A percentile compares a stretch with the other conserved stretches of the same genome.
Conservation (phyloP, 495 filamentous ascomycete species). For the Terfezia boudieri region DNA sequence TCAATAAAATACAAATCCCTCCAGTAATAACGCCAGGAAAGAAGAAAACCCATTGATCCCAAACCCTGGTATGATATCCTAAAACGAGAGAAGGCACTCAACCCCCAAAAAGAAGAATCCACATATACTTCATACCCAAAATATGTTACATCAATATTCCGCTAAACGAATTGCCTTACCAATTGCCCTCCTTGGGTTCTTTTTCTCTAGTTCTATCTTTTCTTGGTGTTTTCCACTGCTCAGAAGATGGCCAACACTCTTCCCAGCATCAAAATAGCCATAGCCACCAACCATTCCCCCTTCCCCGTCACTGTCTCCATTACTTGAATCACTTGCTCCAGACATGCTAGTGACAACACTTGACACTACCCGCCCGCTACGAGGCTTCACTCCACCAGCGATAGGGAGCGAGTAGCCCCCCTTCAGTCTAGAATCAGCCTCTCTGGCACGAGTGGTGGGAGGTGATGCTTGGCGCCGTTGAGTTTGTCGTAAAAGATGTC, state of each 20-base stretch:
- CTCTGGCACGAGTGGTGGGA: constrained; percentile 39
- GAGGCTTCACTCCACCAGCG: constrained; percentile 25
- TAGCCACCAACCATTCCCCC: constrained; percentile 18
- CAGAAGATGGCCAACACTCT: constrained; percentile 11
- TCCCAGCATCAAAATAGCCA: constrained; percentile 18
- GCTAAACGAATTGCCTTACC: constrained; percentile 58
- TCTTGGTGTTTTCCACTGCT: constrained; percentile 24
- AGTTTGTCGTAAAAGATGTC: constrained; percentile 52
- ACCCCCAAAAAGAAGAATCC: neutral
- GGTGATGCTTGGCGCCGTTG: constrained; percentile 27
- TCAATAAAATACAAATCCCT: neutral
- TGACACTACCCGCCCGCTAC: constrained; percentile 15
- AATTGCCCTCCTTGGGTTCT: constrained; percentile 35
- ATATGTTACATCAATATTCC: constrained; percentile 25
- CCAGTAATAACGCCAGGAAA: neutral
- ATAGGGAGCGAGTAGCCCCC: constrained; percentile 24
- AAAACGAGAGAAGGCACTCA: neutral
- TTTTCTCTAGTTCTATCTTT: constrained; percentile 22
- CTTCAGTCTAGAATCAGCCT: constrained; percentile 32
- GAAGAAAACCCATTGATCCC: neutral
- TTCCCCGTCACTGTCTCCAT: constrained; percentile 15
- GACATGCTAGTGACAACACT: neutral
- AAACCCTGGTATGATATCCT: neutral
- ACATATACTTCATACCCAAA: neutral
- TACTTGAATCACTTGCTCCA: constrained; percentile 4